These are phyloP conservation scores for Eucalyptus marginata DNA, from an alignment of 345 rosid species.

Conservation along the genomic window DNA sequence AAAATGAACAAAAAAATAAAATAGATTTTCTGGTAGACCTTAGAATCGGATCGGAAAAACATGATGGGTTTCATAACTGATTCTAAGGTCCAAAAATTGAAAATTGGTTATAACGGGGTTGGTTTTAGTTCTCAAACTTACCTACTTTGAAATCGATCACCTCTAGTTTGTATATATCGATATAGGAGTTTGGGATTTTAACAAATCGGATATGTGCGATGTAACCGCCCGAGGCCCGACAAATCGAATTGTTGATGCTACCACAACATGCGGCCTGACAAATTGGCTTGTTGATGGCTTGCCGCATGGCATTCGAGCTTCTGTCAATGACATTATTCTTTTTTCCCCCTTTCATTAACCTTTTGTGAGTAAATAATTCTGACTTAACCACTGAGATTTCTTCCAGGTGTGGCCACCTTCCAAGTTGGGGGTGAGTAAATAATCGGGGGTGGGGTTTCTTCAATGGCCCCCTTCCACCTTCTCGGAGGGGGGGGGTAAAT, in stretches of 20 bases:
- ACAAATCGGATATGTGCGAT: background rate
- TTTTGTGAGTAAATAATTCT: no score
- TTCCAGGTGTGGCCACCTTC: no score
- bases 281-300: background rate
- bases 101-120: no score
- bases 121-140: fast-evolving
- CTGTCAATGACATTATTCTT: background rate
- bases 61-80: fast-evolving
- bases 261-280: background rate
- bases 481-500: no score
- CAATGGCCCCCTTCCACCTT: no score
- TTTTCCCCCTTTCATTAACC: background rate
- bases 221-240: background rate
- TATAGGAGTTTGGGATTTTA: fast-evolving
- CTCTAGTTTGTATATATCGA: no score
- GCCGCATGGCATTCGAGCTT: background rate
- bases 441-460: no score
- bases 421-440: no score
- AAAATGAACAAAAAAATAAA: no score
- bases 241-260: background rate
- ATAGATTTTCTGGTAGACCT: fast-evolving
- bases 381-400: background rate
- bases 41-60: fast-evolving
- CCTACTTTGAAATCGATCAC: fast-evolving
- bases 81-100: fast-evolving